Conservation (phyloP, 1,139 yeast genomes). For the Yamadazyma aaseri region DNA sequence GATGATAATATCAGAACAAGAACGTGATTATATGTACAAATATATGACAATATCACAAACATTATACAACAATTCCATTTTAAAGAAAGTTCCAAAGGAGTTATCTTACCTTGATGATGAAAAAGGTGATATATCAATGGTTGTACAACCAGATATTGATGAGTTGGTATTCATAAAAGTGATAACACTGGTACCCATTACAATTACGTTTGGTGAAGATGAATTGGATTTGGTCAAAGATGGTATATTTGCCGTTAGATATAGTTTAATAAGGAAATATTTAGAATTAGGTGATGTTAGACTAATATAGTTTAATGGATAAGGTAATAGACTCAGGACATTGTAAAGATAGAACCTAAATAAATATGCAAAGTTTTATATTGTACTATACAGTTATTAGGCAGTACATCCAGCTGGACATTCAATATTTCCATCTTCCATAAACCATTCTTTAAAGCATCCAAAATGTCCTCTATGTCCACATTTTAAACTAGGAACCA, state of each 20-base stretch:
- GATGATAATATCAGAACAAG: slow-evolving; percentile 53
- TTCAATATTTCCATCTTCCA: slow-evolving; percentile 57
- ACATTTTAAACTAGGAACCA: slow-evolving; percentile 65
- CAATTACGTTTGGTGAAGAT: slow-evolving; percentile 44
- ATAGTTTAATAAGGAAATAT: slow-evolving; percentile 48
- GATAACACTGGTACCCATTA: slow-evolving; percentile 26
- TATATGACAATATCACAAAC: slow-evolving; percentile 66
- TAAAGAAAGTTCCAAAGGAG: slow-evolving; percentile 64
- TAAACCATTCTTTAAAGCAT: slow-evolving; percentile 78
- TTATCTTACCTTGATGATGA: slow-evolving; percentile 76
- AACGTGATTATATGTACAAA: slow-evolving; percentile 55
- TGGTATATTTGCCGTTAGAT: slow-evolving; percentile 78
- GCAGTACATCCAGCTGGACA: slow-evolving; percentile 92
- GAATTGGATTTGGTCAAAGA: slow-evolving; percentile 59
- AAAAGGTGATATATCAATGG: slow-evolving; percentile 75
- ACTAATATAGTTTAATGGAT: slow-evolving; percentile 27
- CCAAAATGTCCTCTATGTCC: slow-evolving; percentile 88
- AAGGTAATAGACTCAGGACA: too few relatives aligned
- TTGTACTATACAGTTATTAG: too few relatives aligned
- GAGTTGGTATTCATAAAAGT: slow-evolving; percentile 76
- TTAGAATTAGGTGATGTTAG: slow-evolving; percentile 42
- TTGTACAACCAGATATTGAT: slow-evolving; percentile 71
- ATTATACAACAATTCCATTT: slow-evolving; percentile 66
- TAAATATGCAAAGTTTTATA: too few relatives aligned
- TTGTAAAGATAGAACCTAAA: too few relatives aligned